A percentile compares a stretch with the other conserved stretches of the same genome.
phyloP scores from a whole-genome alignment of 2,329 filamentous ascomycete genomes.

The Aspergillus aculeatus region DNA sequence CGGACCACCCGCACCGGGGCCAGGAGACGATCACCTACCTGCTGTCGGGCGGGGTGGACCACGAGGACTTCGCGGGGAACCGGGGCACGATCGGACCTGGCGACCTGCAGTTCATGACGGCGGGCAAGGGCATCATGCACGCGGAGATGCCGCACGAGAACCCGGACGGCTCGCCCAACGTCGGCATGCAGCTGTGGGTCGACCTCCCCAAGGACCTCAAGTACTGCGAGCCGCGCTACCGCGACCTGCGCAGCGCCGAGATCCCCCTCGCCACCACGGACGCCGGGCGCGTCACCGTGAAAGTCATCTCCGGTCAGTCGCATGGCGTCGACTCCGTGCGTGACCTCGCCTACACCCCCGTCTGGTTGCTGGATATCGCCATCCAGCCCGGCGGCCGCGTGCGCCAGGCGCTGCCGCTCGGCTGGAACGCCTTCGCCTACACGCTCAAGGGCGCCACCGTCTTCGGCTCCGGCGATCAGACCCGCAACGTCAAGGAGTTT shows the following conservation, averaged over 20 bases:
- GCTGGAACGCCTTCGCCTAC: slow-evolving; percentile 91
- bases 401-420: slow-evolving; percentile 69
- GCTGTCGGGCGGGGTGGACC: slow-evolving; percentile 79
- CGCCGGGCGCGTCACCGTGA: slow-evolving; percentile 72
- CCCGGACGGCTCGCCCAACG: slow-evolving; percentile 70
- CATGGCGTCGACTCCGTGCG: slow-evolving; percentile 83
- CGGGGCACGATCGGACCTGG: slow-evolving; percentile 78
- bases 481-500: slow-evolving; percentile 53
- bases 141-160: slow-evolving; percentile 90
- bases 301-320: slow-evolving; percentile 84
- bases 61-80: slow-evolving; percentile 89
- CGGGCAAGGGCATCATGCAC: slow-evolving; percentile 86
- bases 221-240: slow-evolving; percentile 85
- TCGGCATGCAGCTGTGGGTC: slow-evolving; percentile 94
- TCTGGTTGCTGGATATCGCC: slow-evolving; percentile 88
- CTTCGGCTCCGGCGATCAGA: slow-evolving; percentile 54
- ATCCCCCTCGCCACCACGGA: slow-evolving; percentile 74
- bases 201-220: slow-evolving; percentile 82
- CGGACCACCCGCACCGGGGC: slow-evolving; percentile 79
- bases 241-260: slow-evolving; percentile 75
- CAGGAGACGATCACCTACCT: slow-evolving; percentile 92
- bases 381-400: slow-evolving; percentile 77
- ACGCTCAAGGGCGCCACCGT: slow-evolving; percentile 69
- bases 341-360: slow-evolving; percentile 91
- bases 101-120: slow-evolving; percentile 98